Percentiles rank a stretch among this genome's conserved stretches.
Evolutionary conservation across 2,329 filamentous ascomycete species (phyloP).

Genomic region (Cercospora zeina): DNA sequence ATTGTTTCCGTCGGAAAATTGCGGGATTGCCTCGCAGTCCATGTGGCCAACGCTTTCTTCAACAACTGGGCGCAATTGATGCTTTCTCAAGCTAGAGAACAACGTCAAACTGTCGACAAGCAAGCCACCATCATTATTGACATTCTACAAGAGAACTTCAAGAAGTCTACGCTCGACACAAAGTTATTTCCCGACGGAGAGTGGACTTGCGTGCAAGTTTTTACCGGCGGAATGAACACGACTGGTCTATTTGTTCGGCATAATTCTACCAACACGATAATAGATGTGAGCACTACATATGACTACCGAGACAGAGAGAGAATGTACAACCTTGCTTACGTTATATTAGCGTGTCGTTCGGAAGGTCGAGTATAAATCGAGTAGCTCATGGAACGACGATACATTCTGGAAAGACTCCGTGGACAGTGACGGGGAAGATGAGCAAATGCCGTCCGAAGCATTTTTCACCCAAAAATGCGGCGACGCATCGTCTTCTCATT

Average conservation of each 20-base stretch:
- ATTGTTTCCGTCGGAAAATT: neutral
- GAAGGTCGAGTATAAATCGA: neutral
- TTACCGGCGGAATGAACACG: neutral
- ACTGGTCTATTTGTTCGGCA: conserved; percentile 1
- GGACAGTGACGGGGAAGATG: neutral
- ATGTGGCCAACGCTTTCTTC: neutral
- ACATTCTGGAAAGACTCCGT: neutral
- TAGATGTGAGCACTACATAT: conserved; percentile 1
- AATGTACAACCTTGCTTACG: no score
- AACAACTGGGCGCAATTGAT: no score
- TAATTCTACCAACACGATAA: neutral
- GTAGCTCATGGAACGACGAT: neutral
- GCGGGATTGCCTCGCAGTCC: neutral
- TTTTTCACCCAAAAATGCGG: neutral
- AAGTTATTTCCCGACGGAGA: neutral
- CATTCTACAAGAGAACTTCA: neutral
- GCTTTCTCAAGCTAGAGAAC: no score
- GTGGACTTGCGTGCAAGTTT: neutral
- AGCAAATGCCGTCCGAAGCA: neutral
- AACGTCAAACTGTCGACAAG: no score
- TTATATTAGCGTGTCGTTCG: conserved; percentile 1
- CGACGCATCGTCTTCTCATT: neutral
- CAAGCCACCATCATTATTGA: neutral
- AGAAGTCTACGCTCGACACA: neutral
- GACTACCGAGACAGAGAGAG: neutral